A percentile compares a stretch with the other conserved stretches of the same genome.
phyloP scores from a whole-genome alignment of 2,329 filamentous ascomycete species.

The Akanthomyces dipterigenus region DNA sequence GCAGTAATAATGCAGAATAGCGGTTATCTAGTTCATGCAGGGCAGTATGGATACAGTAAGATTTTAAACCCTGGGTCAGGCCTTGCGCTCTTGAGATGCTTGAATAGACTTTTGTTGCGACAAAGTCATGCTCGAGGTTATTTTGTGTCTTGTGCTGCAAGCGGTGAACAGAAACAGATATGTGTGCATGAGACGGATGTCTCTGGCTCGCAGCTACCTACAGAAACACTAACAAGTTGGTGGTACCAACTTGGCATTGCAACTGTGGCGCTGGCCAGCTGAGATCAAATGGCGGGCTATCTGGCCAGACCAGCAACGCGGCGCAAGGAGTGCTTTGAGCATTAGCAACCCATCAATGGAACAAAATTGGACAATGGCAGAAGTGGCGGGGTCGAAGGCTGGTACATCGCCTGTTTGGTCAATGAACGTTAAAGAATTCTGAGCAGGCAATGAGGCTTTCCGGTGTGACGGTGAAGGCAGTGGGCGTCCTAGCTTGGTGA shows the following conservation, averaged over 20 bases:
- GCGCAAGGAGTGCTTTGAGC: not conserved
- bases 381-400: not conserved
- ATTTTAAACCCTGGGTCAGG: not conserved
- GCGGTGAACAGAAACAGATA: not conserved
- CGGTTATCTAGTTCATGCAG: not conserved
- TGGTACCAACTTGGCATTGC: not conserved
- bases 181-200: not conserved
- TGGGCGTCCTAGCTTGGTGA: not conserved
- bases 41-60: not conserved
- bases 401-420: not conserved
- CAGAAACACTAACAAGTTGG: too few species aligned
- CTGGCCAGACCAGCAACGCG: not conserved
- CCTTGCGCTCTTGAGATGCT: not conserved
- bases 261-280: slow-evolving; percentile 4
- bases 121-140: not conserved
- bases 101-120: not conserved
- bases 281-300: not conserved
- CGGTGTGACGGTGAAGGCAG: not conserved
- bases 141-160: not conserved
- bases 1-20: too few species aligned
- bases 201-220: too few species aligned
- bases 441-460: not conserved
- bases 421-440: too few species aligned
- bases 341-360: not conserved
- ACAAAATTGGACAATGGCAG: not conserved